Base-by-base conservation (phyloP, 2,329 filamentous ascomycete genomes). In the Allantophomopsis lycopodina region DNA sequence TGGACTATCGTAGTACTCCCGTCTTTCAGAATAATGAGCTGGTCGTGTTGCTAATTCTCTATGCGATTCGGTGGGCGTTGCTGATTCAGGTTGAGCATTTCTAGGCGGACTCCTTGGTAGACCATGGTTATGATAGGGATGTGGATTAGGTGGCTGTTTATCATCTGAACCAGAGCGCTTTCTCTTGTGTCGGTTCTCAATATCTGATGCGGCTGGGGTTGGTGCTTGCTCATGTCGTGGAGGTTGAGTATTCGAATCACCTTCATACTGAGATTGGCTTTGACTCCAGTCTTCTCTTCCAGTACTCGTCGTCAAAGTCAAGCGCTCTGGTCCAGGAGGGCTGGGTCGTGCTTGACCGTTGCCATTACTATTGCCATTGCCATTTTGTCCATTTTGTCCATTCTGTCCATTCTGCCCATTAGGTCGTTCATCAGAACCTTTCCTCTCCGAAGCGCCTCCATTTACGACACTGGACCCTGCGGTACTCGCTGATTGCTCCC, bases 121-220 rank as follows among this genome's bases (percentile, higher is more conserved):
- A 28, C 50, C 57, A 40, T 60, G 53, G 38, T 48, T 58, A 42
- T 58, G 56, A 42, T 59, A 60, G n/a, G 53, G 53, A 44, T 48
- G 54, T 46, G 54, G 49, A 39, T 53, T 57, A 12, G 53, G 49
- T 28, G 52, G 51, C 20, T 45, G 49, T 32, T 52, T 57, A 41
- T 78, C 78, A 31, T 64, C 57, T 5, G 80, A 83, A 35, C 66
- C 62, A 6, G 83, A 85, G 44, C 83, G 73, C 58, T 86, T 89
- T 51, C 76, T 73, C 59, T 79, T 81, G 49, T 75, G 68, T 14
- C 68, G 60, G 13, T 51, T 54, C 30, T 77, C 54, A 30, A 41
- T 28, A 8, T 55, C 52, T 6, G 50, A 40, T n/a, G n/a, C n/a
- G 39, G 54, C 50, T 12, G 44, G 21, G 31, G 44, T 42, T 15